Evolutionary conservation across 1,284 basidiomycete species (phyloP), one percentile per base, ranked within the genome.

Genomic region (Trametes polyzona): DNA sequence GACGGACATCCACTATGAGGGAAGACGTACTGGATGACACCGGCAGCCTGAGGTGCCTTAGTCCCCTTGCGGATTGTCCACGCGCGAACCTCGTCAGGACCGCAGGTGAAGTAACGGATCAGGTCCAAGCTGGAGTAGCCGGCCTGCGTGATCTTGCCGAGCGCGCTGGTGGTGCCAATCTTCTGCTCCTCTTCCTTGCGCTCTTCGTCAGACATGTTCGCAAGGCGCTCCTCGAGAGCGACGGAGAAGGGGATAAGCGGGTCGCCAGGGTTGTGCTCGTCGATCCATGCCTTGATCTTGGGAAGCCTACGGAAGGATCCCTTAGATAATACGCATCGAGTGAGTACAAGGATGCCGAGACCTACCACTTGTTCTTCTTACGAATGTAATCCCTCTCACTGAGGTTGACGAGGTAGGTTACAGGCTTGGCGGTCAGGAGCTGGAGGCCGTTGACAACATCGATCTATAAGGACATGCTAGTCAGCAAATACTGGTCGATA

Each of bases 221-320:
- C 86, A 2, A 99, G 80, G 35, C 96, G 88, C 75, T 99, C 95
- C 73, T 99, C 97, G 48, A 99, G 82, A 1, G 96, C 85, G 49
- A 99, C 97, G 21, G 95, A 97, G 82, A 99, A 98, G 11, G 97
- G 97, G 67, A 99, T 98, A 64, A 99, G 84, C 23, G 86, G 83
- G 71, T 99, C 97, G 58, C 97, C 97, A 1, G 96, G 88, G 79
- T 98, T 99, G 81, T 98, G 87, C 70, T 89, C 83, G 77, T 99
- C 96, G 69, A 99, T 98, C 96, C 97, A 99, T 24, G 80, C 92
- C 75, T 98, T 98, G 83, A 99, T 99, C 79, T 98, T 98, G 23
- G 96, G 83, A 26, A 99, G 78, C 90, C 89, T 91, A 35, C 16
- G 39, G 17, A 39, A 12, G 23, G 14, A n/a, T 17, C 4, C 9